phyloP scores from a whole-genome alignment of 345 rosid genomes.

The Syzygium aqueum region DNA sequence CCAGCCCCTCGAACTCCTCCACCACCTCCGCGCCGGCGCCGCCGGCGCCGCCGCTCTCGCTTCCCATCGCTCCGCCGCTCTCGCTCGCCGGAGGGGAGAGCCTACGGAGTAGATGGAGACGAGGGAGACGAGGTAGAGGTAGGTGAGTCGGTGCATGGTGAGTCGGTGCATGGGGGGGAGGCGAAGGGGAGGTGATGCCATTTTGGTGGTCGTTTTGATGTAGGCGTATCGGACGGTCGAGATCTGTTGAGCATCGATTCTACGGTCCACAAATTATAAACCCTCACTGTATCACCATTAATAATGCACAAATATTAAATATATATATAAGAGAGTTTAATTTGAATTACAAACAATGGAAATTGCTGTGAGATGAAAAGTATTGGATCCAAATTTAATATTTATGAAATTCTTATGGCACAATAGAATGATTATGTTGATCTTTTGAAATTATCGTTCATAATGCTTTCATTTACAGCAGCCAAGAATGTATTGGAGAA shows the following conservation, averaged over 20 bases:
- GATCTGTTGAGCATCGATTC: not conserved
- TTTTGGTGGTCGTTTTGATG: not conserved
- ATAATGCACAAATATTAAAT: not conserved
- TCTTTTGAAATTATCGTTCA: not conserved
- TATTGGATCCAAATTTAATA: not conserved
- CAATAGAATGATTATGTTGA: not conserved
- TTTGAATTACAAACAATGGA: not conserved
- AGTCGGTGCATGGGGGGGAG: not conserved
- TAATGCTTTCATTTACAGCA: not conserved
- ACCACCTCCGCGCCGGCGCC: not conserved
- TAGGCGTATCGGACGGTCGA: not conserved
- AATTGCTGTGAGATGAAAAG: not conserved
- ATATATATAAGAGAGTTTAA: not conserved
- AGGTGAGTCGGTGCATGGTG: not conserved
- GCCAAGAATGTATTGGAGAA: not conserved
- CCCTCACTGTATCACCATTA: not conserved
- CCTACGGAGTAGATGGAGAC: not conserved
- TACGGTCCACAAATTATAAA: not conserved
- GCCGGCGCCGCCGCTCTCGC: not conserved
- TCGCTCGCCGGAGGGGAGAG: not conserved
- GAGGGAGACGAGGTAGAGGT: not conserved
- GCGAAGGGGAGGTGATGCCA: not conserved
- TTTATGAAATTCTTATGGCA: not conserved
- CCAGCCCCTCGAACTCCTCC: conserved; percentile 3
- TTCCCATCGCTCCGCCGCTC: not conserved